A percentile compares a stretch with the other conserved stretches of the same genome.
These are phyloP conservation scores for Sclerospora graminicola DNA, from an alignment of 352 stramenopile species.

Conservation along the genomic window DNA sequence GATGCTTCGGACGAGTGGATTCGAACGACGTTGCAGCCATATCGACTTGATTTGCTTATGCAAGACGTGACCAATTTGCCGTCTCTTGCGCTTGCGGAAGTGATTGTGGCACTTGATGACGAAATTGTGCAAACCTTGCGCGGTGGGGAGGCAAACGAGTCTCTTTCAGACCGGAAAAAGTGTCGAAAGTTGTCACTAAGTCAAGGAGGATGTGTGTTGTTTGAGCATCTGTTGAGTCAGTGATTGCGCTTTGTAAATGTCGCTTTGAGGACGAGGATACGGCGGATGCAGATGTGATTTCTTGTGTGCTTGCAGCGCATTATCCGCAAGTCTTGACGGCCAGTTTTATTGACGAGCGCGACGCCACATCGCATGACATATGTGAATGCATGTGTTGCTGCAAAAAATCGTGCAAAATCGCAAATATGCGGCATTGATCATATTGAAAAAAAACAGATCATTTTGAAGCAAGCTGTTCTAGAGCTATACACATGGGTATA, in stretches of 20 bases:
- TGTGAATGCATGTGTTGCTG: slow-evolving; percentile 49
- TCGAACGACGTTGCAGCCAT: slow-evolving; percentile 46
- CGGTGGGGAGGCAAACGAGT: slow-evolving; percentile 11
- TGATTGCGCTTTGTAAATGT: slow-evolving; percentile 24
- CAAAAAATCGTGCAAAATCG: no score
- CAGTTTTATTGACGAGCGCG: slow-evolving; percentile 29
- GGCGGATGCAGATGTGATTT: slow-evolving; percentile 37
- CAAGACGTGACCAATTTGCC: slow-evolving; percentile 47
- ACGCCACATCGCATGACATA: slow-evolving; percentile 38
- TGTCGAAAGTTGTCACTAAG: slow-evolving; percentile 20
- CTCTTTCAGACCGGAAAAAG: slow-evolving; percentile 13
- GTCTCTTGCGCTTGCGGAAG: slow-evolving; percentile 27
- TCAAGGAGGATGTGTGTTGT: slow-evolving; percentile 53
- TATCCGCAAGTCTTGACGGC: slow-evolving; percentile 34
- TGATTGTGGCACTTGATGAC: slow-evolving; percentile 45
- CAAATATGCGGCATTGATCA: no score
- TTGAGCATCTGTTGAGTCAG: slow-evolving; percentile 51
- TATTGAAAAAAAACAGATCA: no score
- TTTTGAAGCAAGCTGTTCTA: no score
- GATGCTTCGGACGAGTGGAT: slow-evolving; percentile 60
- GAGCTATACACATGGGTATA: no score
- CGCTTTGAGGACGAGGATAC: slow-evolving; percentile 20
- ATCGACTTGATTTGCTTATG: slow-evolving; percentile 52
- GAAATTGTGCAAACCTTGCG: slow-evolving; percentile 33
- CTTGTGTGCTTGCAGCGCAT: slow-evolving; percentile 35